Percentiles rank a stretch among this genome's conserved stretches.
Conservation (phyloP, 2,329 filamentous ascomycete genomes). For the Grosmannia clavigera region DNA sequence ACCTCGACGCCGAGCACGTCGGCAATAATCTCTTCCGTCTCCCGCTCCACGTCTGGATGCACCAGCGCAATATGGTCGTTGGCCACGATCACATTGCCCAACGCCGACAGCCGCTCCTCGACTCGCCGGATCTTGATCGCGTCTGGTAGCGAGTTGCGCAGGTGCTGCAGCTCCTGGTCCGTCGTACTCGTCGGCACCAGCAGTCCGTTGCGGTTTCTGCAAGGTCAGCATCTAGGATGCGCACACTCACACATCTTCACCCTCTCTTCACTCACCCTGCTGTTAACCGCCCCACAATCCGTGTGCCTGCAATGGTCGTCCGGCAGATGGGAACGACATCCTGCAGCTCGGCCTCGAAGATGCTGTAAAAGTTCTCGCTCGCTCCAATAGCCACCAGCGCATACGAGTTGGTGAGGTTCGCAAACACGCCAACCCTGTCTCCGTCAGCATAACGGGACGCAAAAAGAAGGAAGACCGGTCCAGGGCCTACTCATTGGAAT, state of each 20-base stretch:
- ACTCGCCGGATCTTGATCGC: constrained; percentile 89
- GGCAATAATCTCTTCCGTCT: constrained; percentile 97
- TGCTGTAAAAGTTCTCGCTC: constrained; percentile 98
- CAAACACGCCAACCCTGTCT: constrained; percentile 82
- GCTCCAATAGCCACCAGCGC: constrained; percentile 87
- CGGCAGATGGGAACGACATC: constrained; percentile 96
- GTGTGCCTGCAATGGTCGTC: constrained; percentile 89
- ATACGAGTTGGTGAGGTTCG: constrained; percentile 94
- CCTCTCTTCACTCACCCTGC: constrained; percentile 53
- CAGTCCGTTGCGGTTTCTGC: constrained; percentile 86
- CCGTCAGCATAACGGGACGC: neutral
- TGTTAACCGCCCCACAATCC: constrained; percentile 91
- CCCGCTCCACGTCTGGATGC: constrained; percentile 90
- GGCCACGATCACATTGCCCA: constrained; percentile 91
- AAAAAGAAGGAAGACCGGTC: constrained; percentile 8
- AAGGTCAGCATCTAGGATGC: neutral
- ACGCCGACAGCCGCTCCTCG: constrained; percentile 88
- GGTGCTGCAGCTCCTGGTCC: constrained; percentile 94
- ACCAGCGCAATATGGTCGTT: constrained; percentile 97
- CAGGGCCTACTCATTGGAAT: constrained; percentile 69
- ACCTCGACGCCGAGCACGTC: constrained; percentile 85
- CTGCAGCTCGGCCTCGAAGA: constrained; percentile 96
- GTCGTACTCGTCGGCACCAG: constrained; percentile 92
- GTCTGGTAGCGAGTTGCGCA: constrained; percentile 90
- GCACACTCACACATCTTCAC: neutral